These are phyloP conservation scores for Pestalotiopsis fici DNA, from an alignment of 2,329 filamentous ascomycete species.

Conservation along the genomic window DNA sequence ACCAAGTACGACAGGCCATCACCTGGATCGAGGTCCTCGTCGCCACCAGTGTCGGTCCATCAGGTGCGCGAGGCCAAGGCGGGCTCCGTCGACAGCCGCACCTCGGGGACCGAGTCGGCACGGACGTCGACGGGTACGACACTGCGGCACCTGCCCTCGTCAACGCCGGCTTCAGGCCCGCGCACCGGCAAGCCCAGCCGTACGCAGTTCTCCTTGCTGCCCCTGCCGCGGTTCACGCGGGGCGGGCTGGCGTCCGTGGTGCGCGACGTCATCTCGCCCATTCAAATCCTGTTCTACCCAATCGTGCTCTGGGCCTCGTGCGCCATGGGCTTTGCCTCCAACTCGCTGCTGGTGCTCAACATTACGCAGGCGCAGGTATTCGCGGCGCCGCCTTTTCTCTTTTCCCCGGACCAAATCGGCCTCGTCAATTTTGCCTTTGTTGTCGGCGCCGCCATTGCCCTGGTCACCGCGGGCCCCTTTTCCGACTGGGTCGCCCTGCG, in stretches of 20 bases:
- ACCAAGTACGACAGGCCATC: slow-evolving; percentile 35
- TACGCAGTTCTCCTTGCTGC: slow-evolving; percentile 26
- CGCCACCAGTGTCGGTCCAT: neutral
- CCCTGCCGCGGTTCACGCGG: slow-evolving; percentile 19
- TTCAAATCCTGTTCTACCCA: slow-evolving; percentile 27
- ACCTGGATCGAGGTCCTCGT: slow-evolving; percentile 34
- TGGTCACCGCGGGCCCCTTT: slow-evolving; percentile 40
- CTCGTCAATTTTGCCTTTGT: slow-evolving; percentile 48
- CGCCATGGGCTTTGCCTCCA: slow-evolving; percentile 29
- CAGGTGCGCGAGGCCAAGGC: neutral
- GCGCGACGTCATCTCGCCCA: slow-evolving; percentile 27
- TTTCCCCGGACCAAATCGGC: slow-evolving; percentile 42
- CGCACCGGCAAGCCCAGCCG: slow-evolving; percentile 14
- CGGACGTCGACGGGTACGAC: neutral
- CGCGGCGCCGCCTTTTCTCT: slow-evolving; percentile 43
- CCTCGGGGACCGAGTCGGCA: neutral
- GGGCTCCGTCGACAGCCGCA: neutral
- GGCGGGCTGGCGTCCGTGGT: slow-evolving; percentile 14
- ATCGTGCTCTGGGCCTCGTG: slow-evolving; percentile 29
- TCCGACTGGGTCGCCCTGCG: slow-evolving; percentile 42
- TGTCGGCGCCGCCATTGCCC: slow-evolving; percentile 38
- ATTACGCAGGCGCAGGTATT: slow-evolving; percentile 50
- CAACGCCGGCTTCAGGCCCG: neutral
- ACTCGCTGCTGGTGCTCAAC: slow-evolving; percentile 46
- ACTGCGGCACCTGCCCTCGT: neutral